phyloP scores from a whole-genome alignment of 2,329 filamentous ascomycete species.

The Rugonectria rugulosa region DNA sequence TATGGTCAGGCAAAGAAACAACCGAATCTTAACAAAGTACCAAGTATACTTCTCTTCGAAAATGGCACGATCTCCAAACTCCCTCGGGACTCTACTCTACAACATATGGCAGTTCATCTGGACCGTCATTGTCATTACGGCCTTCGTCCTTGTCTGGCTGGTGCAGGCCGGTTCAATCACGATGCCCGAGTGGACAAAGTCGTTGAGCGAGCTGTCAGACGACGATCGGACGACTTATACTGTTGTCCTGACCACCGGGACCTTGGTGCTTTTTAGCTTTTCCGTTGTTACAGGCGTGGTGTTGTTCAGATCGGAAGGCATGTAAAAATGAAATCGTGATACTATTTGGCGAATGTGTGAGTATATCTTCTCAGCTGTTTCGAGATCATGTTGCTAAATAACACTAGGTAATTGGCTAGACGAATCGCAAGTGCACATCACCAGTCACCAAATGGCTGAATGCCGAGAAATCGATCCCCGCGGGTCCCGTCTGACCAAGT shows the following conservation, averaged over 20 bases:
- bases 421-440: too few species aligned
- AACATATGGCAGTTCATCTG: constrained; percentile 6
- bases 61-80: not conserved
- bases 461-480: too few species aligned
- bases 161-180: constrained; percentile 18
- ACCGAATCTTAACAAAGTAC: not conserved
- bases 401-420: too few species aligned
- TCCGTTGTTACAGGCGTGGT: not conserved
- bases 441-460: too few species aligned
- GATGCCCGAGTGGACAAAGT: constrained; percentile 26
- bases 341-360: too few species aligned
- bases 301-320: not conserved
- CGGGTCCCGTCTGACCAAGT: too few species aligned
- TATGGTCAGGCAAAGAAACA: too few species aligned
- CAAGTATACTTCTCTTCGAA: not conserved
- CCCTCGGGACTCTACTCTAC: not conserved
- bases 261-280: not conserved
- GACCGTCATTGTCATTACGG: constrained; percentile 5
- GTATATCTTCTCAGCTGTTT: too few species aligned
- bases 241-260: not conserved
- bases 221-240: constrained; percentile 16
- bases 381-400: too few species aligned
- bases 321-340: too few species aligned
- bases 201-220: constrained; percentile 4
- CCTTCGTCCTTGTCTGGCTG: constrained; percentile 16